Evolutionary conservation across 495 filamentous ascomycete species (phyloP), one percentile per base, ranked within the genome.

Genomic region (Tuber indicum): DNA sequence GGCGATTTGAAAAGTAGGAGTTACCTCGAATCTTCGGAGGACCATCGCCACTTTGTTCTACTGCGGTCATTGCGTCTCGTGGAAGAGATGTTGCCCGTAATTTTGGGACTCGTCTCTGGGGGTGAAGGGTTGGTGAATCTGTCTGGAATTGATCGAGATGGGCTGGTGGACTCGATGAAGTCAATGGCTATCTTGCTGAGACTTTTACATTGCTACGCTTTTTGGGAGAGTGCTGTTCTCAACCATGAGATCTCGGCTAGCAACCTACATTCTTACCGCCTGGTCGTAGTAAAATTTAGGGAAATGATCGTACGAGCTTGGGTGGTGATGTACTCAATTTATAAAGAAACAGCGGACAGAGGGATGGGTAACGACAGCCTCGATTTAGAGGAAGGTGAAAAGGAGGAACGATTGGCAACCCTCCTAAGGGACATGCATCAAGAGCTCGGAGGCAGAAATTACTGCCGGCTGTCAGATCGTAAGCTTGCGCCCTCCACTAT

Each of bases 251-350:
- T 88, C 46, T 77, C 79, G 52, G 77, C 79, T 71, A 82, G 73
- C 36, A 78, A 78, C 74, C 74, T 82, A 43, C 82, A 73, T 80
- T 86, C 47, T 74, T 87, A 69, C 75, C 84, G 69, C 79, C 85
- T 39, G 19, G 91, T 93, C 77, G 87, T 90, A 71, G 89, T 88
- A 41, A 94, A 91, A 82, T 88, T 97, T 62, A 89, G 93, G 49
- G 94, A 98, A 76, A 92, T 97, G 88, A 92, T 97, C 78, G 91
- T 98, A 10, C 90, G 92, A 66, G 90, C 90, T 43, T 98, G 96
- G 94, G 91, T 91, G 16, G 84, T 98, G 45, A 89, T 92, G 75
- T 91, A 90, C 76, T 70, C 75, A 10, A 32, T 83, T 32, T 83
- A 83, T 73, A 58, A 74, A n/a, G 79, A 81, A 32, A 76, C 75